Base-by-base conservation (phyloP, 2,329 filamentous ascomycete species). In the Fusarium illudens region DNA sequence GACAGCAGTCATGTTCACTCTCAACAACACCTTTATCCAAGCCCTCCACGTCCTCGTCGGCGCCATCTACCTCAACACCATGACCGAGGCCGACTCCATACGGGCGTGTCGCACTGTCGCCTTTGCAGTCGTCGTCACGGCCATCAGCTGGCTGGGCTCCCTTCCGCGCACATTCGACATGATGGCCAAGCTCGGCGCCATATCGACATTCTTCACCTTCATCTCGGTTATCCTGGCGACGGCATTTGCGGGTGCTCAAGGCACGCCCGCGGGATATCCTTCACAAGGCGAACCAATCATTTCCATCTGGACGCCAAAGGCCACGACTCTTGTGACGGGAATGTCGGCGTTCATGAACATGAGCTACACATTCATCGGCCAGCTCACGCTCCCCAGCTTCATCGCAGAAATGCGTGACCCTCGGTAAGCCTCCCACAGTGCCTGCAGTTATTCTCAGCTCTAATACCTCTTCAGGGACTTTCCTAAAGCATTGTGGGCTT, bases 331-430 rank as follows among this genome's bases (percentile, higher is more conserved):
- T 69, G 92, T 96, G 1, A 82, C 85, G 3, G 94, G 90, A 12
- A 90, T 97, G 84, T 93, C 89, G 52, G 94, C 94, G 0, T 97
- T 97, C 79, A 85, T 97, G 78, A 97, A 97, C 79, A 97, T 97
- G 76, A 92, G 90, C 79, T 97, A 97, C 77, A 97, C 94, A 0
- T 97, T 97, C 75, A 97, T 97, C 70, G 94, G 94, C 0, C 94
- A 97, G 76, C 97, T 97, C 72, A 97, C 94, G 0, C 85, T 97
- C 9, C 94, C 94, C 0, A 94, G 91, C 71, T 97, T 97, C 81
- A 97, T 97, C 67, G 94, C 94, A 3, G 94, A 97, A 79, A 97
- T 97, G 94, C 91, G 83, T 51, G 84, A 89, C 37, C 87, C 87
- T 0, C 75, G 78, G 82, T 82, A 74, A 50, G 78, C 25, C 6